Evolutionary conservation across 2,329 filamentous ascomycete species (phyloP), one percentile per base, ranked within the genome.

Genomic region (Xylaria sp.): DNA sequence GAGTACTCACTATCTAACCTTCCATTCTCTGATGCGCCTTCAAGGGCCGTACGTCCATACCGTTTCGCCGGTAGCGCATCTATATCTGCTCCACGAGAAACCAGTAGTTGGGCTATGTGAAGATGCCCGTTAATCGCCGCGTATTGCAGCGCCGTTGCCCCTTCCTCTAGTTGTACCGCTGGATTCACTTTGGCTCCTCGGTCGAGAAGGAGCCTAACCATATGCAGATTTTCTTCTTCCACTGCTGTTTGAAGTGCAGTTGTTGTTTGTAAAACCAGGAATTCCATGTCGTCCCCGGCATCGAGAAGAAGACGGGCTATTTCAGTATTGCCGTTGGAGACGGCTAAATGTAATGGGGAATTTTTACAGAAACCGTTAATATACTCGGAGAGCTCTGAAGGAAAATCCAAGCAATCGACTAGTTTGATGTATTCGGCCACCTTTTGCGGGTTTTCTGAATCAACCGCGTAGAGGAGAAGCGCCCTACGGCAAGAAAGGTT

Each of bases 11-110:
- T 63, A 23, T 68, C 68, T 3, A 70, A 61, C 18, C 46, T 65
- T 5, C 68, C 68, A 46, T 39, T 0, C 12, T 63, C 30, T n/a
- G 68, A 43, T 30, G 68, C 68, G 0, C 60, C 43, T n/a, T 70
- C 68, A 4, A 70, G 61, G 8, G 68, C 65, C 2, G 68, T 67
- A 1, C 30, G n/a, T 10, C 65, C 67, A 1, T 0, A 0, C 2
- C 4, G 0, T 10, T 32, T 58, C 1, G 57, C 60, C 23, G 68
- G 65, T 4, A 13, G 36, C 23, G 65, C 58, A 46, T 70, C 63
- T 8, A 70, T 56, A 23, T 69, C 52, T 30, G 67, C 67, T 4
- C 55, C 59, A 0, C 32, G 25, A 13, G 53, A 34, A 4, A 69
- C n/a, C 4, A 69, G 43, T 0, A 60, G 20, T 34, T 13, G n/a